These are phyloP conservation scores for Panus rudis DNA, from an alignment of 768 basidiomycete genomes.

Conservation along the genomic window DNA sequence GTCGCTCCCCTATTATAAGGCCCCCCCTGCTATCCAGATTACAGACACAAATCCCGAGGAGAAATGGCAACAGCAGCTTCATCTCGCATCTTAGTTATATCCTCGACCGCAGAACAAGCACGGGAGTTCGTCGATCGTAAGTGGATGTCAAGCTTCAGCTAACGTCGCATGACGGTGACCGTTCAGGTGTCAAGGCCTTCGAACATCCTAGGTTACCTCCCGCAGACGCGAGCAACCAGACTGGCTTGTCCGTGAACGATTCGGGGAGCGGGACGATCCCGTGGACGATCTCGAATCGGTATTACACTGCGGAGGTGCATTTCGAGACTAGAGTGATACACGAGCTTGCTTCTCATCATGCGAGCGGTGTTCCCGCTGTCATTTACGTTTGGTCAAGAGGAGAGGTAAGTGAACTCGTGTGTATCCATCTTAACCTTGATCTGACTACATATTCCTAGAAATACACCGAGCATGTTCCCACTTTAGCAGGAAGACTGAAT, in stretches of 20 bases:
- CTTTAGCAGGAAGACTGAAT: constrained; percentile 40
- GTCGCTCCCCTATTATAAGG: too few species aligned
- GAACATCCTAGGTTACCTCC: background rate
- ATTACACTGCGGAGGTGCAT: constrained; percentile 73
- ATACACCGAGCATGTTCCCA: constrained; percentile 49
- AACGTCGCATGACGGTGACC: constrained; percentile 1
- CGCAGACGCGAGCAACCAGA: background rate
- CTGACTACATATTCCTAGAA: constrained; percentile 30
- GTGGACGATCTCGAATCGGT: constrained; percentile 76
- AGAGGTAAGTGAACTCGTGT: constrained; percentile 42
- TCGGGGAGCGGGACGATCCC: constrained; percentile 32
- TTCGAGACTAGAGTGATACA: constrained; percentile 49
- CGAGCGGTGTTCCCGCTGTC: constrained; percentile 55
- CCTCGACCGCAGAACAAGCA: constrained; percentile 19
- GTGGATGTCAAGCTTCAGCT: constrained; percentile 6
- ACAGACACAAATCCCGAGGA: too few species aligned
- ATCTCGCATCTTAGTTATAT: constrained; percentile 18
- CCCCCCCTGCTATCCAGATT: too few species aligned
- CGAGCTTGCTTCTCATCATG: constrained; percentile 34
- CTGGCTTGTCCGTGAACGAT: background rate
- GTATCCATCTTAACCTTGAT: constrained; percentile 3
- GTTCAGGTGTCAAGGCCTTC: constrained; percentile 17
- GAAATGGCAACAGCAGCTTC: constrained; percentile 10
- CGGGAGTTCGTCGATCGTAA: constrained; percentile 21
- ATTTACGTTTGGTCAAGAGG: constrained; percentile 65